Base-by-base conservation (phyloP, 768 basidiomycete species). In the Phylloporus sp. region DNA sequence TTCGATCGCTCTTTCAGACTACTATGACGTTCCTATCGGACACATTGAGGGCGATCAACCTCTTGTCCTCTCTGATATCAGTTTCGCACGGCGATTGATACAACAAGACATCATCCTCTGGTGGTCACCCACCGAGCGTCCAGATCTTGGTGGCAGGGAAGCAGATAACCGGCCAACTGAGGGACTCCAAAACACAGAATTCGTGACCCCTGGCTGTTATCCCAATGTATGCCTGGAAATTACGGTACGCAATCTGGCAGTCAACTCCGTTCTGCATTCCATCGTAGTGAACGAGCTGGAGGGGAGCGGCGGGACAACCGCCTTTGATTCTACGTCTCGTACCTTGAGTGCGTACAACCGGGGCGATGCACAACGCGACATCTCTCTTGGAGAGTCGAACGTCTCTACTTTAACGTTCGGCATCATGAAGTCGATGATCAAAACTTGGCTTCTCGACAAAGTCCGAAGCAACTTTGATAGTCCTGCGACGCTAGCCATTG, bases 251-350 rank as follows among this genome's bases (percentile, higher is more conserved):
- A 95, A 98, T 66, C 75, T 99, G 15, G 94, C 94, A 1, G 87
- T 98, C 50, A 86, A 99, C 61, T 84, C 96, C 0, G 86, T 99
- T 5, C 71, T 97, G 9, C 96, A 98, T 56, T 94, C 95, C 3
- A 80, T 94, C 26, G 73, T 95, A 46, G 90, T 99, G 52, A 97
- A 99, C 69, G 96, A 99, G 63, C 76, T 99, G 57, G 96, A 99
- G 66, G 96, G 96, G 2, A 90, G 87, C 49, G 88, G 93, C 2
- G 95, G 94, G 4, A 75, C 91, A 7, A 90, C 94, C 0, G 90
- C 93, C 0, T 97, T 98, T 59, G 94, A 97, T 61, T 89, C 92
- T 0, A 82, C 87, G 5, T 90, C 92, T 3, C 90, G 83, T 59
- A 98, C 90, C 15, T 70, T 99, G 49, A 86, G 91, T 58, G 86